Evolutionary conservation across 495 filamentous ascomycete genomes (phyloP), one percentile per base, ranked within the genome.

Genomic region (Bryoglossum gracile): DNA sequence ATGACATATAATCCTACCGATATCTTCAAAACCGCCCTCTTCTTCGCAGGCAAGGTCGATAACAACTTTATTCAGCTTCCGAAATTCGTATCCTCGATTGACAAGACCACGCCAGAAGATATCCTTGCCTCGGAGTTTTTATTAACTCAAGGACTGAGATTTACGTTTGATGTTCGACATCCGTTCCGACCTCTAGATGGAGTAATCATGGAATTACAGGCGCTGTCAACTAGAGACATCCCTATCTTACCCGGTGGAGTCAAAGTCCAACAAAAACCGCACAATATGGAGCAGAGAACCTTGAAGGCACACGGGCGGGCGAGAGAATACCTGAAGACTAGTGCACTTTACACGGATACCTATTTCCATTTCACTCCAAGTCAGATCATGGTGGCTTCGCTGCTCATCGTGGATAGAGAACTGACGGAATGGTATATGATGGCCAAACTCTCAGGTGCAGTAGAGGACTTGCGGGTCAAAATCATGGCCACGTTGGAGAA

Each of bases 341-440:
- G 85, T 40, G 86, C 89, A 1, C 68, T 92, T 34, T 75, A 95
- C 54, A 91, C 91, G 21, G 92, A 98, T 59, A 89, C 76, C 17
- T 96, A 96, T 68, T 95, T 97, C 70, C 82, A 95, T 59, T 97
- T 87, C 67, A 94, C 94, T 2, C 94, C 92, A 0, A 83, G 85
- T 11, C 92, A 98, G 64, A 92, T 96, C 62, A 89, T 87, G 82
- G 73, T 95, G 16, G 80, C 87, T 0, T 80, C 89, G 0, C 68
- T 96, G 22, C 69, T 80, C 11, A 68, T 90, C 45, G 84, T 80
- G 0, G 92, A 98, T 59, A 68, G 71, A 30, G 82, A 78, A 4
- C 68, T 96, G 11, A 76, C 81, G 1, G 68, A 78, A 54, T 82
- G 83, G 53, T 84, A 94, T 60, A 74, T 97, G 10, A 70, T 76